Percentiles rank a stretch among this genome's conserved stretches.
phyloP scores from a whole-genome alignment of 345 rosid genomes.

The Nephelium lappaceum region DNA sequence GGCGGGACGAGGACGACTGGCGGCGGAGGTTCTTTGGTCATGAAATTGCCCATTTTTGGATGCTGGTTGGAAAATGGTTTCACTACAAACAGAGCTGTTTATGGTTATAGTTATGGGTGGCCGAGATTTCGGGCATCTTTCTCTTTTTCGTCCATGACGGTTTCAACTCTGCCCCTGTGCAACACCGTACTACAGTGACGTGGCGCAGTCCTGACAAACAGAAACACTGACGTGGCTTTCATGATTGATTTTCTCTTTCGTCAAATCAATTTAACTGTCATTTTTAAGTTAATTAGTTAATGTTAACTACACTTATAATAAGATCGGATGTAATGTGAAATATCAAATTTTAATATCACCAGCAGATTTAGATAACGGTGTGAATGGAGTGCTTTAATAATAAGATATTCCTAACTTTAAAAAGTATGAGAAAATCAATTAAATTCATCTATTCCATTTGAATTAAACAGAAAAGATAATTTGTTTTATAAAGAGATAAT shows the following conservation, averaged over 20 bases:
- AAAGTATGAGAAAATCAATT: too few relatives aligned
- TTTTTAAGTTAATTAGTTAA: too few relatives aligned
- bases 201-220: background rate
- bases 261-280: background rate
- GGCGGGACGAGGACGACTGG: conserved; percentile 91
- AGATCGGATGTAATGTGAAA: too few relatives aligned
- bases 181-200: conserved; percentile 18
- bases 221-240: background rate
- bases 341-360: too few relatives aligned
- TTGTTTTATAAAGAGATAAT: too few relatives aligned
- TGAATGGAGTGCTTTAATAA: too few relatives aligned
- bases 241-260: background rate
- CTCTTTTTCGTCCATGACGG: conserved; percentile 9
- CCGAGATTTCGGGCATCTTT: conserved; percentile 12
- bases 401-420: too few relatives aligned
- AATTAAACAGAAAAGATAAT: too few relatives aligned
- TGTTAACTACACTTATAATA: too few relatives aligned
- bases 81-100: background rate
- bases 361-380: too few relatives aligned
- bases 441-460: too few relatives aligned
- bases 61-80: background rate
- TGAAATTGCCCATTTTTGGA: conserved; percentile 56
- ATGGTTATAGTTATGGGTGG: background rate
- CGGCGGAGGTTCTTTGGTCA: conserved; percentile 71
- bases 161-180: conserved; percentile 9